Conservation (phyloP, 139 green algal genomes). For the Tetraselmis striata region DNA sequence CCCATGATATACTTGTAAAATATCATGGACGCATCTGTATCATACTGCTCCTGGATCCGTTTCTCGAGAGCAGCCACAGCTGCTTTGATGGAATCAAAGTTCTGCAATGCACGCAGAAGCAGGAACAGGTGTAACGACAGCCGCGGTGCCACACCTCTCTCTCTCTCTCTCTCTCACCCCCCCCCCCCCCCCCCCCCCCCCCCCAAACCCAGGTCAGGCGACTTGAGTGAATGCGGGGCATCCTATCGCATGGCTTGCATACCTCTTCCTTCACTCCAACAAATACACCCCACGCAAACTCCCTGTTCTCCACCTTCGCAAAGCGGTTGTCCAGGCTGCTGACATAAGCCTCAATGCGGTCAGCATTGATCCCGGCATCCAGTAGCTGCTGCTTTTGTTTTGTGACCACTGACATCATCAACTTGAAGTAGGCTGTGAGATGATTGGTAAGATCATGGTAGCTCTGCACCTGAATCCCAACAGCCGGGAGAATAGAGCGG, state of each 20-base stretch:
- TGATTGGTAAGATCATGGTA: constrained; percentile 10
- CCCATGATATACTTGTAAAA: constrained; percentile 20
- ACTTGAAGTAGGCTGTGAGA: constrained; percentile 8
- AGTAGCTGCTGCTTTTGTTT: background rate
- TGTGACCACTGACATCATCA: background rate
- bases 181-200: too few relatives aligned
- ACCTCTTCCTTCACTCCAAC: background rate
- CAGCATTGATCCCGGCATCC: constrained; percentile 5
- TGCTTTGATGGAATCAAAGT: background rate
- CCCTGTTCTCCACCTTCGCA: constrained; percentile 4
- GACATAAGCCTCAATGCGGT: constrained; percentile 6
- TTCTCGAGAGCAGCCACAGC: background rate
- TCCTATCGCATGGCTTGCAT: background rate
- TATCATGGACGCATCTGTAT: constrained; percentile 10
- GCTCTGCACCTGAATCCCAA: constrained; percentile 5
- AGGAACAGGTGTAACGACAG: too few relatives aligned
- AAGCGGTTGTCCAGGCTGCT: constrained; percentile 2
- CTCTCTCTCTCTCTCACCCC: too few relatives aligned
- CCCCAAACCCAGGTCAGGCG: too few relatives aligned
- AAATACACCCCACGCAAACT: constrained; percentile 15
- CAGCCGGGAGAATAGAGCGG: background rate
- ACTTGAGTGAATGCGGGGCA: too few relatives aligned
- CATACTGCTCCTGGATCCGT: constrained; percentile 13
- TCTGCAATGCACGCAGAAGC: too few relatives aligned
- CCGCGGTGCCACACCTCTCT: too few relatives aligned